Percentiles rank a stretch among this genome's conserved stretches.
Conservation (phyloP, 2,329 filamentous ascomycete species). For the Lecanicillium sp. region DNA sequence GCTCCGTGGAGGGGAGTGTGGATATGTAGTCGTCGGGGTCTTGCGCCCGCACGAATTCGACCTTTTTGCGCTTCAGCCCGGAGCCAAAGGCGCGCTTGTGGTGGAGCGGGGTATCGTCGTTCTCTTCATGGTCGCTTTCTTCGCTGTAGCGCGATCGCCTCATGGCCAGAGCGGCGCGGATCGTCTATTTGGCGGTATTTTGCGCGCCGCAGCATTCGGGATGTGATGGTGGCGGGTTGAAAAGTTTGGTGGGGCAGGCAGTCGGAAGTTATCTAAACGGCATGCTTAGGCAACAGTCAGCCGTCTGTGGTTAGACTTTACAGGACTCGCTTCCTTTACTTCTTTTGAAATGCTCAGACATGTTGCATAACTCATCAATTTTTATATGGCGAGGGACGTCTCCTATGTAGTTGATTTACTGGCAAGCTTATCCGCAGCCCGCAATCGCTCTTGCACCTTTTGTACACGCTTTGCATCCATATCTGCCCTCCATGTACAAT, state of each 20-base stretch:
- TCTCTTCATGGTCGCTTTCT: constrained; percentile 25
- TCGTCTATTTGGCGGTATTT: background rate
- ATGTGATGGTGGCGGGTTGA: too few species aligned
- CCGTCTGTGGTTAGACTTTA: too few species aligned
- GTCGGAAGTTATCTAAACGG: too few species aligned
- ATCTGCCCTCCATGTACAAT: constrained; percentile 69
- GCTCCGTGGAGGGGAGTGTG: constrained; percentile 21
- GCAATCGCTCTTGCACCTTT: constrained; percentile 22
- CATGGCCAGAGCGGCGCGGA: constrained; percentile 19
- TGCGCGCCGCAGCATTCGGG: background rate
- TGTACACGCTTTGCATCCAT: constrained; percentile 54
- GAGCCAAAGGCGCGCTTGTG: constrained; percentile 49
- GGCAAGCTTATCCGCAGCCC: constrained; percentile 9
- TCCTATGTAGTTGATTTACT: too few species aligned
- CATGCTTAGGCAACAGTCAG: too few species aligned
- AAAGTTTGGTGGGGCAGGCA: too few species aligned
- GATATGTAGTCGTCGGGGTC: constrained; percentile 29
- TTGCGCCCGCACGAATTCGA: constrained; percentile 53
- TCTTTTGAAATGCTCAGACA: too few species aligned
- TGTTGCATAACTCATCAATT: too few species aligned
- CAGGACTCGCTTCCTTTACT: too few species aligned
- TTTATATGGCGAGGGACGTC: too few species aligned
- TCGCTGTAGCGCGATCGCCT: constrained; percentile 20
- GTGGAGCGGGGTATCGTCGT: constrained; percentile 47
- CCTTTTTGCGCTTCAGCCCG: constrained; percentile 46